Percentiles rank a stretch among this genome's conserved stretches.
These are phyloP conservation scores for Vaccinium vitisidaea DNA, from an alignment of 148 eudicot genomes.

Conservation along the genomic window DNA sequence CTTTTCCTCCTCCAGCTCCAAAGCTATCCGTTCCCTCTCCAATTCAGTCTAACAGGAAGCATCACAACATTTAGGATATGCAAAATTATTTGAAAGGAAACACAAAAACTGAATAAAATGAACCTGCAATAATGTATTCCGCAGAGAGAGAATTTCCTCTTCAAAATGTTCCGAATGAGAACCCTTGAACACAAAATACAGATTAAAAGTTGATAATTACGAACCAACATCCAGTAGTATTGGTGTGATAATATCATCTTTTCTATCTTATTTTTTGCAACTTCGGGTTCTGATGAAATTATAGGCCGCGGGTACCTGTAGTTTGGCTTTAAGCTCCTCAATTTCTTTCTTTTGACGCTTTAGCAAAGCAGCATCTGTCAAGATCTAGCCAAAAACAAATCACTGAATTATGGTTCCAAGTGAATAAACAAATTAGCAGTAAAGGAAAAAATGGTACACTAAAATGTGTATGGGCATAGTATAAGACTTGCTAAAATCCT, in stretches of 20 bases:
- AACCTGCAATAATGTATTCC: constrained; percentile 93
- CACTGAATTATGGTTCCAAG: background rate
- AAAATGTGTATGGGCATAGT: background rate
- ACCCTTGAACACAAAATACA: constrained; percentile 41
- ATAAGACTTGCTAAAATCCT: background rate
- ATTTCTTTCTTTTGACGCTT: constrained; percentile 98
- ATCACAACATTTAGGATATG: constrained; percentile 1
- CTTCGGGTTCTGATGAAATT: background rate
- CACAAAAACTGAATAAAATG: constrained; percentile 9
- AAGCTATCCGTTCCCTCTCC: constrained; percentile 92
- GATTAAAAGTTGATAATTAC: background rate
- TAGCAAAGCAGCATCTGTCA: constrained; percentile 97
- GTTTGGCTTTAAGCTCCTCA: constrained; percentile 87
- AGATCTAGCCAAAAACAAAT: constrained; percentile 43
- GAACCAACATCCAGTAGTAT: constrained; percentile 8
- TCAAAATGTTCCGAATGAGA: constrained; percentile 88
- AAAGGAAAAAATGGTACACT: background rate
- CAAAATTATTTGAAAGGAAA: background rate
- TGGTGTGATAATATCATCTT: background rate
- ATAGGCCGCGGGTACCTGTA: constrained; percentile 52
- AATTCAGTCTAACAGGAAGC: constrained; percentile 61
- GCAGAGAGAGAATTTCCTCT: constrained; percentile 80
- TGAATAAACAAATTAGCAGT: background rate
- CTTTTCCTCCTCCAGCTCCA: constrained; percentile 98
- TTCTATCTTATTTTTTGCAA: background rate